Conservation (phyloP, 345 rosid species). For the Rhodamnia argentea region DNA sequence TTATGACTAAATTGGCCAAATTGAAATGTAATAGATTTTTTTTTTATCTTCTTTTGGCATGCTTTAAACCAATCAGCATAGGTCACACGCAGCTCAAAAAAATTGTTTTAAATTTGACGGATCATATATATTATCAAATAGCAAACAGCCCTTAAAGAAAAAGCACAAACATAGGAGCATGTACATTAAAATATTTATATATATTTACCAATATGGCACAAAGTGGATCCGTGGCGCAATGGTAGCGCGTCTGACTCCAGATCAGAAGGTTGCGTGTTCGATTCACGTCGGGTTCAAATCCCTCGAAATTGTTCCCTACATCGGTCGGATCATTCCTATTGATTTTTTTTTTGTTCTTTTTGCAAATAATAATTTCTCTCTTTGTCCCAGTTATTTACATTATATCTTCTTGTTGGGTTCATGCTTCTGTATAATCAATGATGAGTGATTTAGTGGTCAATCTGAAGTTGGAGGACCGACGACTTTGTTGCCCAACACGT, state of each 20-base stretch:
- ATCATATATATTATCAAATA: background rate
- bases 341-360: background rate
- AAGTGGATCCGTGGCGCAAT: conserved; percentile 83
- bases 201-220: no score
- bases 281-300: conserved; percentile 80
- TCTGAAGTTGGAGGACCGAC: background rate
- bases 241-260: conserved; percentile 99
- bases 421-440: background rate
- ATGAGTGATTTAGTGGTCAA: background rate
- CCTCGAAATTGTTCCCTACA: background rate
- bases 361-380: background rate
- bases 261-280: conserved; percentile 96
- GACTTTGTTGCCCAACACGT: background rate
- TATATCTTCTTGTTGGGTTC: background rate
- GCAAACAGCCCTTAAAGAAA: background rate
- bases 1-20: no score
- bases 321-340: background rate
- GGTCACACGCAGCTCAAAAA: background rate
- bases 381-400: background rate
- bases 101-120: background rate
- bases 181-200: no score
- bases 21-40: no score
- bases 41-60: background rate
- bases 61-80: background rate
- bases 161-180: no score